Base-by-base conservation (phyloP, 495 filamentous ascomycete genomes). In the Penicillium ucsense region DNA sequence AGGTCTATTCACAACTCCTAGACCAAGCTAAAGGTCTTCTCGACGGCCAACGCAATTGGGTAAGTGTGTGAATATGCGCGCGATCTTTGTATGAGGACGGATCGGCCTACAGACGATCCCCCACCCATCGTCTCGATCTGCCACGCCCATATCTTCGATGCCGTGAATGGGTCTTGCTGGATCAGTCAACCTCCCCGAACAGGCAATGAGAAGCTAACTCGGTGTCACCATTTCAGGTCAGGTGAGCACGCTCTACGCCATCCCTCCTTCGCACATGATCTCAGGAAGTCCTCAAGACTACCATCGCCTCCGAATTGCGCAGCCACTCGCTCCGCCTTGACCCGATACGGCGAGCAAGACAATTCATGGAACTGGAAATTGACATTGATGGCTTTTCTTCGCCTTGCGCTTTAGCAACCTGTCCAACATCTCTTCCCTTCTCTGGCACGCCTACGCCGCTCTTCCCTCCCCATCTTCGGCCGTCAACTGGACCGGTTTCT, bases 401-500 rank as follows among this genome's bases (percentile, higher is more conserved):
- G 20, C 20, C 1, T 20, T 20, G 20, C 33, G 8, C 34, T 10
- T 44, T 42, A 94, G 88, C 70, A 94, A 95, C 65, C 78, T 90
- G 47, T 78, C 89, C 52, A 95, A 95, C 59, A 65, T 83, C 37
- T 78, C 89, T 45, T 87, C 89, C 32, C 80, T 95, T 41, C 78
- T 95, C 55, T 92, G 85, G 83, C 86, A 95, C 68, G 83, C 82
- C 35, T 88, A 85, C 61, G 80, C 82, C 53, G 82, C 88, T 6
- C 78, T 95, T 43, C 81, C 86, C n/a, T 58, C 74, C 0, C 87
- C 89, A 11, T 85, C 80, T 41, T 76, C 68, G 31, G 66, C 78
- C 34, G 84, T 88, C 5, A 95, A 95, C 71, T 95, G 90, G 90
- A 81, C 85, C 46, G 89, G 89, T 31, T 95, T 95, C 79, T 95